Percentiles rank a stretch among this genome's conserved stretches.
Evolutionary conservation across 495 filamentous ascomycete genomes (phyloP).

Genomic region (Jackrogersella minutella): DNA sequence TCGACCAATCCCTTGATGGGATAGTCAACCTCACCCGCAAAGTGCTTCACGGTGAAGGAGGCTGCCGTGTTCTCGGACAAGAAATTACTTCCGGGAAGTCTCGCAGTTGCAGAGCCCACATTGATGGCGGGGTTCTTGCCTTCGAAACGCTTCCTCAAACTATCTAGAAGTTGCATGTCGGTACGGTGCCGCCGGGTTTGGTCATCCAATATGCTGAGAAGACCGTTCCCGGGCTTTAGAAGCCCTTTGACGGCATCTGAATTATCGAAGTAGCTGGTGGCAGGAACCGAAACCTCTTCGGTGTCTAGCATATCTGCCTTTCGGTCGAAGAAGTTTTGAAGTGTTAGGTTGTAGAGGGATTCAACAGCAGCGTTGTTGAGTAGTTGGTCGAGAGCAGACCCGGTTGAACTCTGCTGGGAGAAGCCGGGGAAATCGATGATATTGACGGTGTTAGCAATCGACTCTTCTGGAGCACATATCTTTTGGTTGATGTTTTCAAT

Average conservation of each 20-base stretch:
- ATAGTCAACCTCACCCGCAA: slow-evolving; percentile 97
- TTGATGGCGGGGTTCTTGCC: slow-evolving; percentile 90
- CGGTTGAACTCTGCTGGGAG: slow-evolving; percentile 79
- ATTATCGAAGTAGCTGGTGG: slow-evolving; percentile 97
- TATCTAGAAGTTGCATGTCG: slow-evolving; percentile 89
- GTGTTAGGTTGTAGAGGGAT: slow-evolving; percentile 87
- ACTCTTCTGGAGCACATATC: slow-evolving; percentile 86
- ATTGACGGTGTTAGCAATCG: slow-evolving; percentile 90
- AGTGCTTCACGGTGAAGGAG: slow-evolving; percentile 90
- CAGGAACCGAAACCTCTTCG: slow-evolving; percentile 87
- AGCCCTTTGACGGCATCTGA: slow-evolving; percentile 89
- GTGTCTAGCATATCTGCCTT: slow-evolving; percentile 90
- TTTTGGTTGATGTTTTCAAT: slow-evolving; percentile 92
- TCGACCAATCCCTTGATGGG: slow-evolving; percentile 83
- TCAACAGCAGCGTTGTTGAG: slow-evolving; percentile 94
- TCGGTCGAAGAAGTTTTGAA: slow-evolving; percentile 94
- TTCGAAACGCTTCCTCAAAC: slow-evolving; percentile 89
- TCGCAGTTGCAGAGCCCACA: slow-evolving; percentile 71
- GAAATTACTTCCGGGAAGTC: slow-evolving; percentile 81
- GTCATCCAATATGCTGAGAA: slow-evolving; percentile 94
- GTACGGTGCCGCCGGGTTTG: slow-evolving; percentile 88
- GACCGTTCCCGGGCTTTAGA: slow-evolving; percentile 88
- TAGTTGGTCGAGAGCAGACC: slow-evolving; percentile 88
- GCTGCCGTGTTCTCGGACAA: slow-evolving; percentile 77
- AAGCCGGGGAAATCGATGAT: slow-evolving; percentile 98